Percentiles rank a stretch among this genome's conserved stretches.
phyloP scores from a whole-genome alignment of 2,329 filamentous ascomycete species.

The Trichophyton verrucosum region DNA sequence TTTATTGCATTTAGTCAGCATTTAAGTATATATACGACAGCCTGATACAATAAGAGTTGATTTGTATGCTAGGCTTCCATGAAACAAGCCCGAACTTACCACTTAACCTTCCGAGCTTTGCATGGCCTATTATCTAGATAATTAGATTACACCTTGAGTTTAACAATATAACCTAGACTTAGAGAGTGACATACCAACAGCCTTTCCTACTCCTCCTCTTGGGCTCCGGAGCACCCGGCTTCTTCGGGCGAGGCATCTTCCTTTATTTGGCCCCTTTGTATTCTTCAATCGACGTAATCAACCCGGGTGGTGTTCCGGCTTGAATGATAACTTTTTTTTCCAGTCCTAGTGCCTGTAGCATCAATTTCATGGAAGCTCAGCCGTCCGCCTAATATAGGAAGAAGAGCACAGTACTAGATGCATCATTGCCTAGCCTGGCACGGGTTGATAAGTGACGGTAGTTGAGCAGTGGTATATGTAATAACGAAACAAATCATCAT shows the following conservation, averaged over 20 bases:
- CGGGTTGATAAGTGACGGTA: not conserved
- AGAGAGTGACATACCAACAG: conserved; percentile 41
- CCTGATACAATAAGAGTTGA: not conserved
- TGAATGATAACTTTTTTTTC: not conserved
- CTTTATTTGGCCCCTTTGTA: not conserved
- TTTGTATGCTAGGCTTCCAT: not conserved
- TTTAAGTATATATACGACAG: not conserved
- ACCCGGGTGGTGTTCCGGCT: no score
- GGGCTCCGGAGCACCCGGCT: conserved; percentile 44
- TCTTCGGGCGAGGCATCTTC: conserved; percentile 50
- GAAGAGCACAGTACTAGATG: not conserved
- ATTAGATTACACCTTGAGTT: not conserved
- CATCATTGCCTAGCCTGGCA: not conserved
- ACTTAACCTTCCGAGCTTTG: conserved; percentile 63
- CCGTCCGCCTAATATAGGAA: not conserved
- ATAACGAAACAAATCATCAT: not conserved
- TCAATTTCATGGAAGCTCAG: not conserved
- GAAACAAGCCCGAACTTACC: conserved; percentile 27
- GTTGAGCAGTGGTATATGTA: not conserved
- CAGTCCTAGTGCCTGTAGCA: not conserved
- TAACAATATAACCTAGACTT: conserved; percentile 1
- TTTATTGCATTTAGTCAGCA: conserved; percentile 16
- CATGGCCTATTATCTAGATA: conserved; percentile 45
- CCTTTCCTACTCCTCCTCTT: conserved; percentile 52
- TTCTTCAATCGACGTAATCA: not conserved